Base-by-base conservation (phyloP, 2,329 filamentous ascomycete species). In the Clarireedia sp. region DNA sequence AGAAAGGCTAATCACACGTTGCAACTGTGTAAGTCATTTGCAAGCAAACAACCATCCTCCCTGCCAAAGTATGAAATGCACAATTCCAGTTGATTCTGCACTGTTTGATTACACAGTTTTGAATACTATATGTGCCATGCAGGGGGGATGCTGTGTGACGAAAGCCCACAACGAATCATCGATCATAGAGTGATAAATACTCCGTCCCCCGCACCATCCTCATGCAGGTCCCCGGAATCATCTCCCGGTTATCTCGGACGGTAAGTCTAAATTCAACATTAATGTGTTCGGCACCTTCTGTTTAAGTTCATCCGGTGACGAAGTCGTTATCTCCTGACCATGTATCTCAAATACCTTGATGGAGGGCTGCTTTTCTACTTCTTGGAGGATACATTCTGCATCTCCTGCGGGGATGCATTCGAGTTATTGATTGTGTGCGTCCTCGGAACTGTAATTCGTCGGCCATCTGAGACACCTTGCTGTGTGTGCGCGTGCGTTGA, bases 41-140 rank as follows among this genome's bases (percentile, higher is more conserved):
- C 24, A 26, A 26, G 24, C 24, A 26, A 26, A 7, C 24, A 26
- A 26, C 24, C 24, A 26, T 7, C 24, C 24, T 26, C 24, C 24
- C 24, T 26, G 8, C 24, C 24, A 5, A 26, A 26, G 24, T 26
- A 7, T 26, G 6, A 7, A 26, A 26, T 26, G 24, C 6, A 26
- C 8, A 26, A 5, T 26, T 26, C 24, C 24, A 26, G 24, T 26
- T 26, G 24, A 33, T 12, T 33, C 29, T 33, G 29, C 29, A 29
- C 16, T 48, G 37, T 41, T 40, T 26, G 23, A 48, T 54, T 48
- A 48, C 10, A 33, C 24, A 17, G 36, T 48, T 48, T 48, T 48
- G 24, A 26, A 9, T 55, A 54, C 12, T 49, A 17, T 55, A 44
- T 55, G 46, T 29, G 16, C n/a, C 16, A 43, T 55, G 52, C 52